Base-by-base conservation (phyloP, 202 grass and related monocot genomes). In the Brachypodium distachyon region DNA sequence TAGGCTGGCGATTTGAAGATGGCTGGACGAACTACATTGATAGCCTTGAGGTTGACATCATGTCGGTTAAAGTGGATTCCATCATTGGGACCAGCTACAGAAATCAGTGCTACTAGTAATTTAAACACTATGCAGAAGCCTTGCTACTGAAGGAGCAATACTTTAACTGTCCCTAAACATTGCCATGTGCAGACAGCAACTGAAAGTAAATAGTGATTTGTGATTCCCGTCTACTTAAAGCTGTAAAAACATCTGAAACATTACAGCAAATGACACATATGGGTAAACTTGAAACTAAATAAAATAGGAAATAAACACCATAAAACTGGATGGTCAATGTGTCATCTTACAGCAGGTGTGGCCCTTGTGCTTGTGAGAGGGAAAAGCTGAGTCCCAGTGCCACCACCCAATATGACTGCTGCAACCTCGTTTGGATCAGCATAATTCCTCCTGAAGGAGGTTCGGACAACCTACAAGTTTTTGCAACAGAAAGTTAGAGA, bases 291-390 rank as follows among this genome's bases (percentile, higher is more conserved):
- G 29, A 55, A 61, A 33, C 12, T 49, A 48, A 33, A 79, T 47
- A 79, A 79, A 73, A 3, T 77, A 12, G 8, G 33, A 39, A 12
- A 28, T 32, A 41, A 7, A 50, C 40, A 23, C 2, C 3, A 22
- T 10, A 1, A 1, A 23, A 34, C 1, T 34, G 28, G 4, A 61
- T 23, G 27, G 32, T 57, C 26, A 64, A 23, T 36, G 26, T 10
- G 11, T 23, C 1, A 29, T 80, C 89, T 86, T 90, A 98, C 95
- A 80, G 91, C 91, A 51, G 95, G 95, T 9, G 95, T 97, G 18
- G 91, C 95, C 49, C 95, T 94, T 44, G 91, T 94, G 79, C 84
- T 92, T 36, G 91, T 98, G 74, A 98, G 95, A 23, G 95, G 95
- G 48, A 98, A 92, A 18, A 98, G 89, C 73, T 90, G 85, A 23